These are phyloP conservation scores for Backusella sp. DNA, from an alignment of 192 early-diverging fungal genomes.

Conservation along the genomic window DNA sequence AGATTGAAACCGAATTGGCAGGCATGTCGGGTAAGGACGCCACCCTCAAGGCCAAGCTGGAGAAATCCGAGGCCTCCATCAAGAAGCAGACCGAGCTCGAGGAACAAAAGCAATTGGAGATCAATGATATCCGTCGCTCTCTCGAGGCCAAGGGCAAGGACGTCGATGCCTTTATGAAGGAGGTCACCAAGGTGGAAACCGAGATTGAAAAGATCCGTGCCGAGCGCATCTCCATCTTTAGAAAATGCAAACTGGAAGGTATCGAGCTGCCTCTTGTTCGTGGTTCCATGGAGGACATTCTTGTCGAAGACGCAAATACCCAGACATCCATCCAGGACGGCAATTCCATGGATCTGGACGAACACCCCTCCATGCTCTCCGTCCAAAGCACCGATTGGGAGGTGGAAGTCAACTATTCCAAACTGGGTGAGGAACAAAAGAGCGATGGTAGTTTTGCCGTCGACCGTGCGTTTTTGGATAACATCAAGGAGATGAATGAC, in stretches of 20 bases:
- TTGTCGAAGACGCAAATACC: slow-evolving; percentile 56
- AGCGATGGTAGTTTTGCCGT: slow-evolving; percentile 39
- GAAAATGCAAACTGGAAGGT: slow-evolving; percentile 92
- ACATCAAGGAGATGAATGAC: slow-evolving; percentile 50
- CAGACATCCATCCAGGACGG: neutral
- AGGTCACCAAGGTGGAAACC: slow-evolving; percentile 60
- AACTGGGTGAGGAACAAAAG: slow-evolving; percentile 50
- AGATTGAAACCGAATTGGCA: slow-evolving; percentile 34
- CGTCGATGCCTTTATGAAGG: slow-evolving; percentile 63
- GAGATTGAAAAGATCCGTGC: slow-evolving; percentile 78
- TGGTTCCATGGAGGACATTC: slow-evolving; percentile 74
- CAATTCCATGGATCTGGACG: slow-evolving; percentile 49
- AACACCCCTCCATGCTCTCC: slow-evolving; percentile 20
- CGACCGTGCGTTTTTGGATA: slow-evolving; percentile 67
- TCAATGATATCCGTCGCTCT: slow-evolving; percentile 56
- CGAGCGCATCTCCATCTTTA: slow-evolving; percentile 77
- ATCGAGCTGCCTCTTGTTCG: slow-evolving; percentile 80
- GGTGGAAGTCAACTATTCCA: slow-evolving; percentile 61
- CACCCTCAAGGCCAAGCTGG: slow-evolving; percentile 49
- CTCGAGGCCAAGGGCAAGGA: slow-evolving; percentile 60
- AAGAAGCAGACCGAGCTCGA: slow-evolving; percentile 48
- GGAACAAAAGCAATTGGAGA: slow-evolving; percentile 52
- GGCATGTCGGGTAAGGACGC: slow-evolving; percentile 45
- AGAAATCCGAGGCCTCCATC: slow-evolving; percentile 39
- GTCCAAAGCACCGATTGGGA: slow-evolving; percentile 44